Evolutionary conservation across 345 rosid genomes (phyloP).

Genomic region (Pelargonium nanum): DNA sequence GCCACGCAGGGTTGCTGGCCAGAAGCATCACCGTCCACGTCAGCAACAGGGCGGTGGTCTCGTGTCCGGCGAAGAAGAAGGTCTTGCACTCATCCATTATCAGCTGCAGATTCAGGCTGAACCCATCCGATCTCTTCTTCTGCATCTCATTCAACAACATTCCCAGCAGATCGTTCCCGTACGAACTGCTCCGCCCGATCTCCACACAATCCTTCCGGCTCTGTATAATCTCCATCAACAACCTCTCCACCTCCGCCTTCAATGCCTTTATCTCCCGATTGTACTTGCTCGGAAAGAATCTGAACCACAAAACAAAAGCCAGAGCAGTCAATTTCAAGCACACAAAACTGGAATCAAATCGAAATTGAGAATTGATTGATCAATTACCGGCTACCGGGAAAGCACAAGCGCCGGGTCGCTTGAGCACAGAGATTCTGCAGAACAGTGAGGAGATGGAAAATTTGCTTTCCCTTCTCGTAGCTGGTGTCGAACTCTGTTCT

Average conservation of each 20-base stretch:
- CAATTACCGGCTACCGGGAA: conserved; percentile 82
- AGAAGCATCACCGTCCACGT: conserved; percentile 73
- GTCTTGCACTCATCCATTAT: conserved; percentile 56
- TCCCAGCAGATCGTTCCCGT: conserved; percentile 77
- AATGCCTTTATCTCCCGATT: conserved; percentile 73
- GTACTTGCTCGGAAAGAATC: conserved; percentile 82
- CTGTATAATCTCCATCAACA: conserved; percentile 77
- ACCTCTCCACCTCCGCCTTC: conserved; percentile 69
- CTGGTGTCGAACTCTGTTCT: conserved; percentile 75
- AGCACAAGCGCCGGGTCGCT: conserved; percentile 67
- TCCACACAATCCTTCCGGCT: conserved; percentile 63
- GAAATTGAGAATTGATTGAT: not conserved
- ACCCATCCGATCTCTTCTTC: conserved; percentile 27
- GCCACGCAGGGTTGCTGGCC: conserved; percentile 80
- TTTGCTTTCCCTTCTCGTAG: conserved; percentile 72
- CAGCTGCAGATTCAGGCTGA: conserved; percentile 46
- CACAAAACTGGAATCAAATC: not conserved
- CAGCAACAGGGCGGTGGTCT: conserved; percentile 30
- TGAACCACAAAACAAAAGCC: conserved; percentile 9
- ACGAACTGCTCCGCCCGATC: conserved; percentile 65
- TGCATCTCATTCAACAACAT: conserved; percentile 68
- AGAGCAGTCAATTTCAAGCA: not conserved
- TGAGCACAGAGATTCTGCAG: conserved; percentile 72
- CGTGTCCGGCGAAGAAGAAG: conserved; percentile 44
- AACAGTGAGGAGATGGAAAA: conserved; percentile 47